phyloP scores from a whole-genome alignment of 129 eudicot genomes.

The Smallanthus sonchifolius region DNA sequence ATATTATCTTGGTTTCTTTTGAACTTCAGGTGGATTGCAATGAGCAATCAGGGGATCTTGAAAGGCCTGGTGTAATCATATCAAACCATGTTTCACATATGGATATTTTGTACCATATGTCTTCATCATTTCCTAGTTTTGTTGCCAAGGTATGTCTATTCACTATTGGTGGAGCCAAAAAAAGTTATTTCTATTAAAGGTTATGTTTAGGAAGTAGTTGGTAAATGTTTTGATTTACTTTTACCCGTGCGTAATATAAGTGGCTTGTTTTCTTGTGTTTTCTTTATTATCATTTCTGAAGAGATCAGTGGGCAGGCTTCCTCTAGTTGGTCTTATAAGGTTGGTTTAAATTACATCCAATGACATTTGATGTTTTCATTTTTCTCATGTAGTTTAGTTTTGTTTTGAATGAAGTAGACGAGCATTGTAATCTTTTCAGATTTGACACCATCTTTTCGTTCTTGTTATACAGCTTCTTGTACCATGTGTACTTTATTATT shows the following conservation, averaged over 20 bases:
- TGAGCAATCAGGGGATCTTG: conserved; percentile 49
- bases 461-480: conserved; percentile 1
- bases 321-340: conserved; percentile 98
- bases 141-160: conserved; percentile 92
- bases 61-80: conserved; percentile 76
- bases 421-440: neutral
- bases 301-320: conserved; percentile 99
- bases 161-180: neutral
- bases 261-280: conserved; percentile 28
- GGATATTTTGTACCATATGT: conserved; percentile 88
- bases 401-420: neutral
- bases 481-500: neutral
- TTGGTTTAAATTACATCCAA: conserved; percentile 35
- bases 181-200: neutral
- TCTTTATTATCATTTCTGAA: conserved; percentile 37
- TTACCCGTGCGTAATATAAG: neutral
- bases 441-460: neutral
- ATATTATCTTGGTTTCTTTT: conserved; percentile 15
- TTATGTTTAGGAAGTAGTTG: neutral
- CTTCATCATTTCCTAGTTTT: conserved; percentile 88
- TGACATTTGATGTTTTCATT: neutral
- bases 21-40: conserved; percentile 38
- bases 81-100: conserved; percentile 91
- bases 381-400: neutral
- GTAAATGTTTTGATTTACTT: neutral